These are phyloP conservation scores for Daldinia caldariorum DNA, from an alignment of 495 filamentous ascomycete species.

Conservation along the genomic window DNA sequence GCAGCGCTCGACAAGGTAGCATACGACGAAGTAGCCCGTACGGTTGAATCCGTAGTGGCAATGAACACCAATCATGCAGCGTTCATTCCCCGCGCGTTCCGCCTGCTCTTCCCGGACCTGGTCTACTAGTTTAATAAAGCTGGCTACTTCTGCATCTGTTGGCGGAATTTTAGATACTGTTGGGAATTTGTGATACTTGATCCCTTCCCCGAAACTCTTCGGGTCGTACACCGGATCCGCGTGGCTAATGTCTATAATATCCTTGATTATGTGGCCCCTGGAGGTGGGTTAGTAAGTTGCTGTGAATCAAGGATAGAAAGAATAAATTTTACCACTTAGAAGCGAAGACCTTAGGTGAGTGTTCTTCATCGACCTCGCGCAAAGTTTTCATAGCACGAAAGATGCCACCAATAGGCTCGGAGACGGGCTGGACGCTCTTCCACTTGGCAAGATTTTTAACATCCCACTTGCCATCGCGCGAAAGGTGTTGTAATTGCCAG, in stretches of 20 bases:
- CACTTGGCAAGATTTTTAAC: conserved; percentile 96
- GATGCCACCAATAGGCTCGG: conserved; percentile 74
- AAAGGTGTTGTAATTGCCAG: conserved; percentile 90
- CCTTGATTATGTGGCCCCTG: conserved; percentile 66
- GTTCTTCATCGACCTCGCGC: conserved; percentile 83
- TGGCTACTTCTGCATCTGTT: conserved; percentile 74
- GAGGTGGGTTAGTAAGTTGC: conserved; percentile 12
- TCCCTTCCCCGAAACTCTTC: conserved; percentile 76
- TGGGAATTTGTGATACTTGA: conserved; percentile 86
- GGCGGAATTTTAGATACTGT: conserved; percentile 94
- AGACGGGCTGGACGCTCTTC: conserved; percentile 80
- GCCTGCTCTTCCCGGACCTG: conserved; percentile 65
- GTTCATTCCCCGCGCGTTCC: conserved; percentile 52
- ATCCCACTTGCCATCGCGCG: conserved; percentile 93
- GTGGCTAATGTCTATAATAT: conserved; percentile 89
- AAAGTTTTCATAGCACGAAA: conserved; percentile 91
- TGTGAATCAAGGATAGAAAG: too few species aligned
- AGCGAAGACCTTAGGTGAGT: conserved; percentile 79
- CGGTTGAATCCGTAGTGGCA: conserved; percentile 97
- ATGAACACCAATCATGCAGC: conserved; percentile 77
- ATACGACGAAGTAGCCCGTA: conserved; percentile 90
- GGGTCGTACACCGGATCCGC: conserved; percentile 87
- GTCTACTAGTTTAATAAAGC: conserved; percentile 84
- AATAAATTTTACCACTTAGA: conserved; percentile 61
- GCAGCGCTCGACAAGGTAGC: conserved; percentile 85